A percentile compares a stretch with the other conserved stretches of the same genome.
Evolutionary conservation across 225 moss, liverwort and hornwort genomes (phyloP).

Genomic region (Sphagnum contortum): DNA sequence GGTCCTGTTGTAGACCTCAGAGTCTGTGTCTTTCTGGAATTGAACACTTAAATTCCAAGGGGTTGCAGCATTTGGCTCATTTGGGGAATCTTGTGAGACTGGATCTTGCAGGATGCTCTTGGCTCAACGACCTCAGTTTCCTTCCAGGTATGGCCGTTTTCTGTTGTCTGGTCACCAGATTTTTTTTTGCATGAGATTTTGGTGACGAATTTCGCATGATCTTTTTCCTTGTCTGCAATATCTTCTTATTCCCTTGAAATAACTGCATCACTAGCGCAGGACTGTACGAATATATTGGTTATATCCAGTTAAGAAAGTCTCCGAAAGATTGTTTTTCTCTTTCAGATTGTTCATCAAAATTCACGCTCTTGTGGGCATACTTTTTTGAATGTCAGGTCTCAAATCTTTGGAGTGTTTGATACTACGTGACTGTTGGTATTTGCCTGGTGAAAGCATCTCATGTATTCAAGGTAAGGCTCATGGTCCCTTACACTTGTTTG

Average conservation of each 20-base stretch:
- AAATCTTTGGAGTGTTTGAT: conserved; percentile 41
- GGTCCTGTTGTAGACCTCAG: conserved; percentile 16
- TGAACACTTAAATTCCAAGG: conserved; percentile 18
- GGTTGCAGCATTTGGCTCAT: conserved; percentile 14
- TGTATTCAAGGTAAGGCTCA: conserved; percentile 28
- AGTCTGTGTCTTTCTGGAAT: conserved; percentile 26
- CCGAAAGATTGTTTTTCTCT: no score
- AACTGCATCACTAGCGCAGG: no score
- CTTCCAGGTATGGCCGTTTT: conserved; percentile 28
- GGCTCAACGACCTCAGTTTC: conserved; percentile 41
- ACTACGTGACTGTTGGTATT: conserved; percentile 43
- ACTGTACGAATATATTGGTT: no score
- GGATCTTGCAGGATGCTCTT: conserved; percentile 47
- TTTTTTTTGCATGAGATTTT: not conserved
- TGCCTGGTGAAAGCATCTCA: conserved; percentile 22
- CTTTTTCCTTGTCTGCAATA: not conserved
- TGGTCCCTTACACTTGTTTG: not conserved
- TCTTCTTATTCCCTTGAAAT: no score
- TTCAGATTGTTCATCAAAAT: not conserved
- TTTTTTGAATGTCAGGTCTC: conserved; percentile 25
- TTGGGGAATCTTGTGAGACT: conserved; percentile 32
- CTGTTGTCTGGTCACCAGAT: not conserved
- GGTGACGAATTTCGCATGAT: not conserved
- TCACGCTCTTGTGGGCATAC: not conserved
- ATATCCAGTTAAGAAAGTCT: no score